Percentiles rank a stretch among this genome's conserved stretches.
Evolutionary conservation across 2,329 filamentous ascomycete species (phyloP).

Genomic region (Talaromyces sp.): DNA sequence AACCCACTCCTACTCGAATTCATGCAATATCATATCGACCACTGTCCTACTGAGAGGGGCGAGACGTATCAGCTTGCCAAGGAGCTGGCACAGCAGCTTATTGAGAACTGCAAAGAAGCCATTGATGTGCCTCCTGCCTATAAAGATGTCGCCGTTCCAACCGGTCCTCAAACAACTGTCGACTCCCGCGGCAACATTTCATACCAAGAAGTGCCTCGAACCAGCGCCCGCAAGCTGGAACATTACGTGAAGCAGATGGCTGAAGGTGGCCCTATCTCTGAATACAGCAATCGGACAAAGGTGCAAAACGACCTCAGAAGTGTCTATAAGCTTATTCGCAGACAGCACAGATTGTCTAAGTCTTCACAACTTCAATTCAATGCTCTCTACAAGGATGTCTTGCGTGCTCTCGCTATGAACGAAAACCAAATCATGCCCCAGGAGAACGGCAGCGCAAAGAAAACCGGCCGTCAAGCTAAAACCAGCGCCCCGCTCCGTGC

Average conservation of each 20-base stretch:
- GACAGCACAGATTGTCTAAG: slow-evolving; percentile 97
- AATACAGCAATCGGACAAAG: slow-evolving; percentile 97
- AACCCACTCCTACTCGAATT: slow-evolving; percentile 94
- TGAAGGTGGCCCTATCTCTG: slow-evolving; percentile 94
- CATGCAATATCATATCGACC: slow-evolving; percentile 99
- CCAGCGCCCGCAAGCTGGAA: slow-evolving; percentile 92
- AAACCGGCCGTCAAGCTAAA: slow-evolving; percentile 48
- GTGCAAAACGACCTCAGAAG: slow-evolving; percentile 92
- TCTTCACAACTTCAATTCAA: slow-evolving; percentile 96
- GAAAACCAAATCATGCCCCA: slow-evolving; percentile 93
- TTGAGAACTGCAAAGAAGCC: slow-evolving; percentile 96
- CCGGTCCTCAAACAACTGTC: slow-evolving; percentile 86
- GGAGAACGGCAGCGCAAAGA: slow-evolving; percentile 64
- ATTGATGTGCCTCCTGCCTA: slow-evolving; percentile 78
- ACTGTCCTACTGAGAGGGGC: slow-evolving; percentile 92
- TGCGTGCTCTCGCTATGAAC: slow-evolving; percentile 94
- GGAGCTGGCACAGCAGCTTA: slow-evolving; percentile 84
- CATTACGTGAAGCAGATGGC: slow-evolving; percentile 99
- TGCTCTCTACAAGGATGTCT: slow-evolving; percentile 85
- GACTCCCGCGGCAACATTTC: slow-evolving; percentile 88
- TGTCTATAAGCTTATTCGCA: slow-evolving; percentile 97
- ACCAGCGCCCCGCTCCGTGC: slow-evolving; percentile 57
- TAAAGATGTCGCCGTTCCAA: slow-evolving; percentile 92
- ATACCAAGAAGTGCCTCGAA: slow-evolving; percentile 80
- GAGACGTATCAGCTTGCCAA: slow-evolving; percentile 99